Base-by-base conservation (phyloP, 768 basidiomycete genomes). In the Phaeotremella skinneri region DNA sequence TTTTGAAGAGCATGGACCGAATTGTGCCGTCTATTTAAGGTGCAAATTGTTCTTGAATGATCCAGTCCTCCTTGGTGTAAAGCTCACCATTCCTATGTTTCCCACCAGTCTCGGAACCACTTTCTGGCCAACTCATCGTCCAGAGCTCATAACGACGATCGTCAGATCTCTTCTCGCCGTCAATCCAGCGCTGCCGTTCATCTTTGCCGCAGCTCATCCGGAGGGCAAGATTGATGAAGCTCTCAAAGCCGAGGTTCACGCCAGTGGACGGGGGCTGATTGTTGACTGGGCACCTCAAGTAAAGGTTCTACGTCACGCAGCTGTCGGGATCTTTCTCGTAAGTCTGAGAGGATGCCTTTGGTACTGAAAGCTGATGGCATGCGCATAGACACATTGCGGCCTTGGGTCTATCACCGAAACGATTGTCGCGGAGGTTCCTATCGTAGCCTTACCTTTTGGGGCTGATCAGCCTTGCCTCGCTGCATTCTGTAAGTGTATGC, bases 151-250 rank as follows among this genome's bases (percentile, higher is more conserved):
- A 13, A 41, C 31, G 7, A 59, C 32, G 3, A 47, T 63, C 2
- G 23, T 63, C 52, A 31, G 49, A 4, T 58, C 58, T 5, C 42
- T 63, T 9, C 56, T 63, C 23, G 34, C 41, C 21, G 4, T 58
- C 52, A 57, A 63, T n/a, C 57, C 57, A 7, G 52, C 61, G 2
- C 31, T 63, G 20, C 61, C 61, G 21, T 63, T 63, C 52, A 49
- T 63, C 6, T 50, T 58, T 16, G 58, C 61, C 4, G 50, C 57
- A 9, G 52, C 61, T 23, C 20, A 30, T 3, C 17, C 42, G 2
- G 30, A 49, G 16, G 61, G 52, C 6, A 52, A 47, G 27, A 47
- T 63, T 17, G 13, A 41, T 26, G 17, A 11, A 21, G 47, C 53
- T 9, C 27, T 63, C 25, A 26, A 3, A 31, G 41, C 53, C 2